These are phyloP conservation scores for Hevea brasiliensis DNA, from an alignment of 345 rosid genomes.

Conservation along the genomic window DNA sequence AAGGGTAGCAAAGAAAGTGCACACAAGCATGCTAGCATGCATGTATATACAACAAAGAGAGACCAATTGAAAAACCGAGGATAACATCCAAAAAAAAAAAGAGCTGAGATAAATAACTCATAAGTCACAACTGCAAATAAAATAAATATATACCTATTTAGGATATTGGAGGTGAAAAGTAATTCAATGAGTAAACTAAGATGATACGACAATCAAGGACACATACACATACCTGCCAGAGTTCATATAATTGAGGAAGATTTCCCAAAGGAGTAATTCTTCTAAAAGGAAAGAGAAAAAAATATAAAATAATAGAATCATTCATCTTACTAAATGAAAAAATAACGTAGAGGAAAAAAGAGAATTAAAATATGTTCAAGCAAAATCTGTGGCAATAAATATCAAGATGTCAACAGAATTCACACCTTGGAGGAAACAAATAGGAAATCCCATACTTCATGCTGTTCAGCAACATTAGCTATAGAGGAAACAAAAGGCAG, in stretches of 20 bases:
- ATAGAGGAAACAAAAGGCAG: conserved; percentile 56
- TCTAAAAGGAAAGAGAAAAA: conserved; percentile 25
- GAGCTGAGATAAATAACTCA: too few species aligned
- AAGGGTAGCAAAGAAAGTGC: neutral
- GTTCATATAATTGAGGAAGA: conserved; percentile 91
- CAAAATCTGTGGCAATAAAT: neutral
- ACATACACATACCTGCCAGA: conserved; percentile 68
- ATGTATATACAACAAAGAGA: neutral
- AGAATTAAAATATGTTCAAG: neutral
- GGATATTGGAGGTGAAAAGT: neutral
- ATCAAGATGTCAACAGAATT: conserved; percentile 19
- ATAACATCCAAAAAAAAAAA: neutral
- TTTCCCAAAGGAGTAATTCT: conserved; percentile 95
- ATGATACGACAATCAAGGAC: conserved; percentile 4
- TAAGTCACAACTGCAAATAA: too few species aligned
- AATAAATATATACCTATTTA: neutral
- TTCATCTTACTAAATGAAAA: neutral
- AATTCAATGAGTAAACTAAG: neutral
- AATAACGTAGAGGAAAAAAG: neutral
- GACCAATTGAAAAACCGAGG: neutral
- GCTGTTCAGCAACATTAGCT: conserved; percentile 98
- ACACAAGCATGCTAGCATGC: neutral
- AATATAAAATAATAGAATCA: conserved; percentile 11
- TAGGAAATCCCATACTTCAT: conserved; percentile 99
- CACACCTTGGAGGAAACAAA: conserved; percentile 84